These are phyloP conservation scores for Phytophthora boehmeriae DNA, from an alignment of 352 stramenopile genomes.

Conservation along the genomic window DNA sequence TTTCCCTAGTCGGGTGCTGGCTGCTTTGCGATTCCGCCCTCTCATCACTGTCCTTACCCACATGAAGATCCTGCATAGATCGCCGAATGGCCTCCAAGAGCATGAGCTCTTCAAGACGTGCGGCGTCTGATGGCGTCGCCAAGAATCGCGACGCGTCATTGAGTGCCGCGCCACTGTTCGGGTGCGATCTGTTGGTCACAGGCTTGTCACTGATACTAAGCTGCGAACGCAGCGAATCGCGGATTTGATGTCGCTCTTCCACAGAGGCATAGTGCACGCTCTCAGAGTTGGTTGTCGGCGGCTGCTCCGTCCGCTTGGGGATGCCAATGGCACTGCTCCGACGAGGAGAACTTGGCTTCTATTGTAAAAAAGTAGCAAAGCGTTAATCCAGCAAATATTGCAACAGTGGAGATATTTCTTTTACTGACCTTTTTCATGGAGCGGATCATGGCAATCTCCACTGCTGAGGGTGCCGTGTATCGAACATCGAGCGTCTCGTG, in stretches of 20 bases:
- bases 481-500: constrained; percentile 59
- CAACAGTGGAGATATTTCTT: background rate
- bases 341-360: constrained; percentile 35
- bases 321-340: constrained; percentile 45
- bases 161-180: constrained; percentile 46
- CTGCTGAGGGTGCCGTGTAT: constrained; percentile 50
- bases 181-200: constrained; percentile 56
- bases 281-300: constrained; percentile 7
- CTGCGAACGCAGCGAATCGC: constrained; percentile 75
- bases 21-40: constrained; percentile 29
- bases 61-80: constrained; percentile 70
- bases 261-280: constrained; percentile 67
- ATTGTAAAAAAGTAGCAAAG: constrained; percentile 17
- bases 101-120: constrained; percentile 79
- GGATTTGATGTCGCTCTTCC: constrained; percentile 72
- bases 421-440: constrained; percentile 34
- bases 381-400: constrained; percentile 4
- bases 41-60: constrained; percentile 43
- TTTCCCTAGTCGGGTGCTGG: constrained; percentile 21
- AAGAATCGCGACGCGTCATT: constrained; percentile 43
- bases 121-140: constrained; percentile 56
- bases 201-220: constrained; percentile 62
- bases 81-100: constrained; percentile 83
- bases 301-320: constrained; percentile 20
- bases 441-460: constrained; percentile 55